These are phyloP conservation scores for Wickerhamomyces mucosus DNA, from an alignment of 805 yeast species.

Conservation along the genomic window DNA sequence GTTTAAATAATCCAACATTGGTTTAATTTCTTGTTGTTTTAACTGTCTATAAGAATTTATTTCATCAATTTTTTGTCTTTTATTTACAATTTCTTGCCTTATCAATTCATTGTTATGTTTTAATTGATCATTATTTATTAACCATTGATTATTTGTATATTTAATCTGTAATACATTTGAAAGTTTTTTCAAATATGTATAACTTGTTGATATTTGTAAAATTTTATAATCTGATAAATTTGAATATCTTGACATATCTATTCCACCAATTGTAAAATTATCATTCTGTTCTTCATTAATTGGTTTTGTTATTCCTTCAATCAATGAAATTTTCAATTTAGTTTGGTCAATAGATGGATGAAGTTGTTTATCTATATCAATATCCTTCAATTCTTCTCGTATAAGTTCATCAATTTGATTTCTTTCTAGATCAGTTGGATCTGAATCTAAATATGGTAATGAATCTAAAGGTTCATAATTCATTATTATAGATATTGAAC, in stretches of 20 bases:
- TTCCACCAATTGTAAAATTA: conserved; percentile 21
- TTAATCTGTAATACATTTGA: conserved; percentile 29
- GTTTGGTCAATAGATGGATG: conserved; percentile 13
- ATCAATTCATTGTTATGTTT: conserved; percentile 21
- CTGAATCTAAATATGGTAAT: conserved; percentile 29
- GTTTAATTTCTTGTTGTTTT: conserved; percentile 33
- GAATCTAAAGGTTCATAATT: conserved; percentile 29
- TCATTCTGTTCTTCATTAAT: conserved; percentile 10
- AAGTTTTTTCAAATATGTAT: conserved; percentile 24
- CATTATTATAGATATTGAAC: conserved; percentile 10
- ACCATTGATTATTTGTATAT: conserved; percentile 28
- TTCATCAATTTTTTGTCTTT: conserved; percentile 34
- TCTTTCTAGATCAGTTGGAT: conserved; percentile 28
- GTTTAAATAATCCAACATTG: conserved; percentile 34
- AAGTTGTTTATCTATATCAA: conserved; percentile 1
- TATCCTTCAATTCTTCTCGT: conserved; percentile 7
- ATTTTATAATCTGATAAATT: conserved; percentile 18
- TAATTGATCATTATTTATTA: conserved; percentile 25
- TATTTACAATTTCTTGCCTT: conserved; percentile 23
- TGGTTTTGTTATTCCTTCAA: conserved; percentile 1
- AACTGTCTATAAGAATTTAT: conserved; percentile 32
- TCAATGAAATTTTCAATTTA: conserved; percentile 13
- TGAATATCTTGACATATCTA: conserved; percentile 26
- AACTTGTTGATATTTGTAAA: conserved; percentile 18
- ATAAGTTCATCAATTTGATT: conserved; percentile 28